Percentiles rank a stretch among this genome's conserved stretches.
Evolutionary conservation across 352 stramenopile genomes (phyloP).

Genomic region (Globisporangium cystogenes): DNA sequence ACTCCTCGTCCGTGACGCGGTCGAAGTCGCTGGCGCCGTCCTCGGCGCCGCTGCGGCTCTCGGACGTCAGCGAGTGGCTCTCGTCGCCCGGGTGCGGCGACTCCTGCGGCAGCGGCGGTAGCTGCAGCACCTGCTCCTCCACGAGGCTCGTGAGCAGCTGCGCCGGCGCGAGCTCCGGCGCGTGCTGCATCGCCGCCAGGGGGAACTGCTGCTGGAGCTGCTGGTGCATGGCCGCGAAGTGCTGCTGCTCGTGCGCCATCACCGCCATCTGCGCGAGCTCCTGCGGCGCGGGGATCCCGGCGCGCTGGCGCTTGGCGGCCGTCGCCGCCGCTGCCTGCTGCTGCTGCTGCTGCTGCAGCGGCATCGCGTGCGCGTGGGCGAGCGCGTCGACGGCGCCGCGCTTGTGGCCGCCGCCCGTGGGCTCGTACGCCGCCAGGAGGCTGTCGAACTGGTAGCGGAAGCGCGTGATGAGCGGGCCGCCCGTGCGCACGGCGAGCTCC

Average conservation of each 20-base stretch:
- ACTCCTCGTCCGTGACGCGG: conserved; percentile 1
- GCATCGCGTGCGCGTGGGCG: background rate
- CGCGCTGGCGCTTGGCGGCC: background rate
- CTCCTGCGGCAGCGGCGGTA: background rate
- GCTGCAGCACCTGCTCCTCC: conserved; percentile 2
- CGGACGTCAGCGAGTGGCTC: conserved; percentile 1
- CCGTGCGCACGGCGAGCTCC: conserved; percentile 43
- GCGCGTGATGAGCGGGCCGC: conserved; percentile 38
- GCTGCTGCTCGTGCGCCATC: background rate
- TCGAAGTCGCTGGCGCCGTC: conserved; percentile 1
- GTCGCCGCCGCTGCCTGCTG: background rate
- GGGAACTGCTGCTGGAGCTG: conserved; percentile 1
- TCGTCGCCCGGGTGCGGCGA: background rate
- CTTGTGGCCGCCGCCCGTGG: background rate
- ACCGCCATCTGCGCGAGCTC: background rate
- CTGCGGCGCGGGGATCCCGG: background rate
- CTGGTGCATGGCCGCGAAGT: background rate
- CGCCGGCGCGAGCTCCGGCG: conserved; percentile 1
- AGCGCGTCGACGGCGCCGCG: background rate
- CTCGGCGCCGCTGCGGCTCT: background rate
- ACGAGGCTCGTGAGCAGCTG: conserved; percentile 1
- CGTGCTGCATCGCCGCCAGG: background rate
- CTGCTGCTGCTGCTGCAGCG: background rate
- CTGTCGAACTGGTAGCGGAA: conserved; percentile 51
- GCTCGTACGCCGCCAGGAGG: conserved; percentile 44